Percentiles rank a stretch among this genome's conserved stretches.
Conservation (phyloP, 495 filamentous ascomycete species). For the Xylaria sp. region DNA sequence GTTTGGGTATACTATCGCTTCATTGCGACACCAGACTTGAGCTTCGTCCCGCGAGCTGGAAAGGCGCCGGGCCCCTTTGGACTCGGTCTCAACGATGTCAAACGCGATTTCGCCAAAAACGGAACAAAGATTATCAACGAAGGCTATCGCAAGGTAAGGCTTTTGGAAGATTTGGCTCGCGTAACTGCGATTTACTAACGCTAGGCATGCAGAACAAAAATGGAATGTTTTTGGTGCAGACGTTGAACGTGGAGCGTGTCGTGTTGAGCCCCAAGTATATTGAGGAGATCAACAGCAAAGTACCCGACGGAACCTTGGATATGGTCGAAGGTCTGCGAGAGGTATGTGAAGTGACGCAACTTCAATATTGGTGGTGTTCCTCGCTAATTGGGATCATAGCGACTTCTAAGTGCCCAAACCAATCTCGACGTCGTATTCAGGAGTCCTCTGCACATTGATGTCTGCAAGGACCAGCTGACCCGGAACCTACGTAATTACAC, state of each 20-base stretch:
- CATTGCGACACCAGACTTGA: constrained; percentile 22
- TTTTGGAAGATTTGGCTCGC: neutral
- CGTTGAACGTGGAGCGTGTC: constrained; percentile 30
- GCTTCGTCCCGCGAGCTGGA: constrained; percentile 26
- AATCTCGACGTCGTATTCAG: constrained; percentile 33
- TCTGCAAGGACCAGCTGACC: constrained; percentile 31
- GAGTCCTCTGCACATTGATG: constrained; percentile 30
- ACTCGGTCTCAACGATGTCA: constrained; percentile 28
- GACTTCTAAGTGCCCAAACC: constrained; percentile 29
- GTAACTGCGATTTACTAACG: neutral
- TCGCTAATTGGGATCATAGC: constrained; percentile 21
- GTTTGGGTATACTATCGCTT: constrained; percentile 23
- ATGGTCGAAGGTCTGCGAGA: constrained; percentile 32
- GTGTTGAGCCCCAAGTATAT: constrained; percentile 35
- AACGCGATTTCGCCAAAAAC: constrained; percentile 31
- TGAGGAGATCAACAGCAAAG: constrained; percentile 32
- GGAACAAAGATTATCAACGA: constrained; percentile 32
- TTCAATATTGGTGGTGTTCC: neutral
- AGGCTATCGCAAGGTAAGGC: constrained; percentile 26
- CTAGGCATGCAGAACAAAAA: constrained; percentile 23
- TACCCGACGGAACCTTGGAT: constrained; percentile 28
- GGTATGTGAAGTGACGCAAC: neutral
- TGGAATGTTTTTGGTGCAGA: constrained; percentile 32
- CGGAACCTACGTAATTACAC: constrained; percentile 27
- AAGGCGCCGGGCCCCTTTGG: constrained; percentile 28